Evolutionary conservation across 2,329 filamentous ascomycete species (phyloP).

Genomic region (Torrubiellomyces zombiae): DNA sequence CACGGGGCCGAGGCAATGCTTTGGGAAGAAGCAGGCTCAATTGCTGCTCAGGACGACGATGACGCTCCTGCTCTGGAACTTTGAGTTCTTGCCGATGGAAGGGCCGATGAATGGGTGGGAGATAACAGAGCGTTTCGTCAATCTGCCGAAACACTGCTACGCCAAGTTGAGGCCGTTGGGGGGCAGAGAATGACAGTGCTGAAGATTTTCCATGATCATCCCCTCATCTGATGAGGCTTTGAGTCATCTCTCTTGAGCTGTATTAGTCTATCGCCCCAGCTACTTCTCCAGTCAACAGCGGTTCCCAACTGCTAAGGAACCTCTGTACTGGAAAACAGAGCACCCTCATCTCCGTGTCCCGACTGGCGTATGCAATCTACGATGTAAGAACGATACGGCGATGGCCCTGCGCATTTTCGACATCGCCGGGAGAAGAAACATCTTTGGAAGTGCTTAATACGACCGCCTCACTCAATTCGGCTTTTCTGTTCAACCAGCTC

Average conservation of each 20-base stretch:
- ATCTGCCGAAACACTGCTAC: constrained; percentile 11
- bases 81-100: constrained; percentile 12
- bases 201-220: too few relatives aligned
- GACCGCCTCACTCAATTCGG: constrained; percentile 30
- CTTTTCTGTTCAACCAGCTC: constrained; percentile 59
- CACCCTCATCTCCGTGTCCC: too few relatives aligned
- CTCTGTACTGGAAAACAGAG: too few relatives aligned
- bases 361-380: too few relatives aligned
- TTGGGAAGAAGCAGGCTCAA: constrained; percentile 19
- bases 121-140: constrained; percentile 9
- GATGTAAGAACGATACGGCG: too few relatives aligned
- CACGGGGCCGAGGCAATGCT: constrained; percentile 19
- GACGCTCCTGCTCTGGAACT: constrained; percentile 21
- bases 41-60: constrained; percentile 18
- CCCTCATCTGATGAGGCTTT: too few relatives aligned
- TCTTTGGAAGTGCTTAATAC: neutral
- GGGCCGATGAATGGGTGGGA: constrained; percentile 7
- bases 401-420: too few relatives aligned
- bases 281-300: too few relatives aligned
- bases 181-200: too few relatives aligned
- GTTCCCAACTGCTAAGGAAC: too few relatives aligned
- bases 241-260: too few relatives aligned
- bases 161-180: constrained; percentile 10
- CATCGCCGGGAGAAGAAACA: neutral
- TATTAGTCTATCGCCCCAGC: too few relatives aligned